Evolutionary conservation across 345 rosid genomes (phyloP), one percentile per base, ranked within the genome.

Genomic region (Syzygium aromaticum): DNA sequence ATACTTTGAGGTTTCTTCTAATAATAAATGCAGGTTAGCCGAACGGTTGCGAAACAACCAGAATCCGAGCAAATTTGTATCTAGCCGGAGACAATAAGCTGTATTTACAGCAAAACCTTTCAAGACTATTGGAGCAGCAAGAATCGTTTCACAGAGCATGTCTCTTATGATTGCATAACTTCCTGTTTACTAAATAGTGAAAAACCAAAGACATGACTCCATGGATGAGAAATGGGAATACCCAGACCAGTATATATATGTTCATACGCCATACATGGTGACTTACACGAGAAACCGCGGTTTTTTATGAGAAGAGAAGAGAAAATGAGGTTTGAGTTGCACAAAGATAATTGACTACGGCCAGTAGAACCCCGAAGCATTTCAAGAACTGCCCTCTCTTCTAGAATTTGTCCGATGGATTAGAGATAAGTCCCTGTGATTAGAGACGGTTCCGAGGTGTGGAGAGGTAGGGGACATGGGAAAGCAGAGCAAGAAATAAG

Each of bases 51-150:
- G 0, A 16, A 30, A 30, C 43, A 64, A 64, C 43, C 16, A 64
- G 77, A 30, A 30, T 28, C 38, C 38, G 2, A 63, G 77, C 17
- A 63, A 63, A 63, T n/a, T 63, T 14, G 38, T n/a, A 63, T 63
- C 43, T 11, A 57, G 1, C 61, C 61, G 0, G 2, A 23, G n/a
- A 23, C 0, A 6, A n/a, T 7, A 30, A 21, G 0, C 40, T 63
- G 11, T 28, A 28, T 63, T 28, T 0, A 63, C 77, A 61, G 9
- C 77, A 30, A 64, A 17, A 30, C 77, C 3, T 28, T 15, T 30
- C 8, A 28, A 28, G 77, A 28, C 21, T 15, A 7, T 7, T 8
- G 77, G 10, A 43, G 22, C 22, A 30, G 77, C 77, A 30, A 2
- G 77, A 30, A 16, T 30, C 22, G 12, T 64, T 30, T 30, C 19